Evolutionary conservation across 495 filamentous ascomycete genomes (phyloP).

Genomic region (Monascus purpureus): DNA sequence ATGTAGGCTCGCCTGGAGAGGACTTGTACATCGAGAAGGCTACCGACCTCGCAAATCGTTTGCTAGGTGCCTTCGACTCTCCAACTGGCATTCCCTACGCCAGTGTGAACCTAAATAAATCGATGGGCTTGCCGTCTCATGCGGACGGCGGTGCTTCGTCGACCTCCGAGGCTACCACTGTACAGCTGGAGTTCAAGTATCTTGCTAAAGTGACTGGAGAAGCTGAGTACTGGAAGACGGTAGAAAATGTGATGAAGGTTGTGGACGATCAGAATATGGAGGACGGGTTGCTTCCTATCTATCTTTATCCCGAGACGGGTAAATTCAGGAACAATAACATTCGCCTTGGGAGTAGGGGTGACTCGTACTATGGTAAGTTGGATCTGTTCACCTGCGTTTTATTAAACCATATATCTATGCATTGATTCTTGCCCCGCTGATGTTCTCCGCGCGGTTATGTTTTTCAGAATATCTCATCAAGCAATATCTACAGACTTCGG

Average conservation of each 20-base stretch:
- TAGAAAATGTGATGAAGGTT: conserved; percentile 81
- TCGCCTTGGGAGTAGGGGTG: conserved; percentile 80
- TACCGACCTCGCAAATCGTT: conserved; percentile 74
- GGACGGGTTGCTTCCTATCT: conserved; percentile 86
- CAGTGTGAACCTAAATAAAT: conserved; percentile 72
- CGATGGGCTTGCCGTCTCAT: conserved; percentile 62
- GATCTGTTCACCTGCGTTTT: too few relatives aligned
- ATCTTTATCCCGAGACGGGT: conserved; percentile 66
- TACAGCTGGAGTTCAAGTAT: conserved; percentile 97
- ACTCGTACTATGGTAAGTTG: conserved; percentile 74
- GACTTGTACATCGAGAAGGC: conserved; percentile 96
- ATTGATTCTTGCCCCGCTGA: conserved; percentile 1
- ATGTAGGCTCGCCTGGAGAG: conserved; percentile 53
- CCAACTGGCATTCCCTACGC: conserved; percentile 76
- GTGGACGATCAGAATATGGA: conserved; percentile 63
- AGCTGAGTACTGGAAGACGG: conserved; percentile 75
- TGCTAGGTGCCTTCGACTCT: conserved; percentile 80
- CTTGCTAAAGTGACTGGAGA: conserved; percentile 90
- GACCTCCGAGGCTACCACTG: conserved; percentile 78
- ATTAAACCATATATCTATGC: too few relatives aligned
- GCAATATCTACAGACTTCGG: conserved; percentile 85
- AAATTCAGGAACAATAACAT: conserved; percentile 73
- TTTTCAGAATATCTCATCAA: conserved; percentile 83
- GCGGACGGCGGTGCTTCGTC: conserved; percentile 81
- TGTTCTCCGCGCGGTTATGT: neutral